Conservation (phyloP, 2,329 filamentous ascomycete genomes). For the Sporothrix globosa region DNA sequence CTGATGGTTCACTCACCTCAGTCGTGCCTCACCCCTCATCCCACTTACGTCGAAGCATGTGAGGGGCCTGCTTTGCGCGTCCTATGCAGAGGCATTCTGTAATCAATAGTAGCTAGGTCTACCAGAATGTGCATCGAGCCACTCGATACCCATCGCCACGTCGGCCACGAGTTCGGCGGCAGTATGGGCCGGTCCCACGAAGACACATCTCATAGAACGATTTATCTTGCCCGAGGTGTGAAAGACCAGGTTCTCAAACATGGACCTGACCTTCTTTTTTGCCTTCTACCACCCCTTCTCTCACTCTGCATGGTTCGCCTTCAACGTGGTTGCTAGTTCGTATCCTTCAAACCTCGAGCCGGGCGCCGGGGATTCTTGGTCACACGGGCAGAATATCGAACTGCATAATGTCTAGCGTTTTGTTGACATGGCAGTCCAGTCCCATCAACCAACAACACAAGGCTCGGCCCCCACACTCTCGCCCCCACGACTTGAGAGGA, state of each 20-base stretch:
- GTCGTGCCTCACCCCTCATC: neutral
- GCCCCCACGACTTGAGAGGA: neutral
- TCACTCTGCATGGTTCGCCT: neutral
- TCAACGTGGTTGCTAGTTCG: neutral
- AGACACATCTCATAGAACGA: neutral
- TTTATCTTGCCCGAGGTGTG: neutral
- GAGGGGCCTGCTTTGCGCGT: neutral
- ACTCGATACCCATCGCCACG: neutral
- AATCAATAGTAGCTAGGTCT: neutral
- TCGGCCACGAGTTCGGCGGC: neutral
- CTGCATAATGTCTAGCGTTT: conserved; percentile 13
- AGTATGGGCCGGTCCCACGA: neutral
- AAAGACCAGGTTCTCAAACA: conserved; percentile 23
- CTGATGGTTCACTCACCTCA: neutral
- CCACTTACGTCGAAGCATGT: conserved; percentile 4
- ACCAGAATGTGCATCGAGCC: neutral
- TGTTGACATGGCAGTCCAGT: neutral
- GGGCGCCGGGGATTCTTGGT: neutral
- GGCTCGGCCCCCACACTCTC: conserved; percentile 11
- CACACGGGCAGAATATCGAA: neutral
- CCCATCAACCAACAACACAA: neutral
- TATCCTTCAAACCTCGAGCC: neutral
- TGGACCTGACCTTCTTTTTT: neutral
- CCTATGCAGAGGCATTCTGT: neutral
- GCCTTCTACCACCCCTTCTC: neutral